Evolutionary conservation across 2,329 filamentous ascomycete genomes (phyloP), one percentile per base, ranked within the genome.

Genomic region (Phaeosphaeriaceae sp.): DNA sequence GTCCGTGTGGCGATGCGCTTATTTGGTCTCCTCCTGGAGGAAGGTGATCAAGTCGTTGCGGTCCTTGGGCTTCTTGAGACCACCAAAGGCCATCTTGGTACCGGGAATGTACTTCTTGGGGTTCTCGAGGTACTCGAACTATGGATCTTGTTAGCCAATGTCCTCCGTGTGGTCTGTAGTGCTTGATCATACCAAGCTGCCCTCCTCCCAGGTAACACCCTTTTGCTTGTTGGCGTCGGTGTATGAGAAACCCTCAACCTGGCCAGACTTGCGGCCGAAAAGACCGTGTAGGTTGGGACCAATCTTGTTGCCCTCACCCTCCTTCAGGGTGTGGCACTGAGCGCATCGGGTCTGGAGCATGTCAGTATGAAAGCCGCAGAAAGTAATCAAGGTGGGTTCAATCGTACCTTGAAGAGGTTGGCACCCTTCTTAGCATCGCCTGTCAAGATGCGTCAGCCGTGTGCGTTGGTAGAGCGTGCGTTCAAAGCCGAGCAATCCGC

Each of bases 101-200:
- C 95, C 95, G 73, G 95, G 95, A 69, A 99, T 97, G 89, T 93
- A 99, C 88, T 98, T 98, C 91, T 99, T 99, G 85, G 95, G 95
- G 91, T 98, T 98, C 89, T 99, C 95, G 77, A 99, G 93, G 89
- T 99, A 99, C 71, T 89, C 87, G 84, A 97, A 98, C 91, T 93
- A 73, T 49, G 31, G 13, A 49, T 33, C n/a, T 42, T 42, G 55
- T 67, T 71, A 72, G 68, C 50, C 11, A 25, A 24, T 17, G 15
- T 15, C 7, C 10, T 10, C 46, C 1, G 27, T 33, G 5, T n/a
- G 20, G 2, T 9, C 13, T 33, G 13, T 17, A n/a, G 20, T 47
- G 20, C 10, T 20, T 50, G 24, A 45, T 45, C 87, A 58, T 87
- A 94, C 91, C 75, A 99, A 88, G 82, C 91, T 91, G 68, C 88